Evolutionary conservation across 148 eudicot species (phyloP).

Genomic region (Rhododendron kiyosumense): DNA sequence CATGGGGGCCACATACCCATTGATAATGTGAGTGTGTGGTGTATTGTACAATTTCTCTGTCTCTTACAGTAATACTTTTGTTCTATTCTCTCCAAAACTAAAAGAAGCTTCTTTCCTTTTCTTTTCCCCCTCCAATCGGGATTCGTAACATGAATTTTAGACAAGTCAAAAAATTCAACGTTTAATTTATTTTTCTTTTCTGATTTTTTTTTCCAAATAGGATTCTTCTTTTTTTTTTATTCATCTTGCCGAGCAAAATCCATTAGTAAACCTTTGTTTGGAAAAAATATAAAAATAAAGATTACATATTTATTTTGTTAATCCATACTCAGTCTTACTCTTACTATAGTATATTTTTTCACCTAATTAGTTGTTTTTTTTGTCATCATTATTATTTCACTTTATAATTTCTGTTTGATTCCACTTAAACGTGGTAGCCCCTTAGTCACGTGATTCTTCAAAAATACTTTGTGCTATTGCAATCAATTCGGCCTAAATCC

Average conservation of each 20-base stretch:
- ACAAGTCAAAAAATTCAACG: neutral
- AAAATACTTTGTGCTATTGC: too few species aligned
- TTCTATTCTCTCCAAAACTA: too few species aligned
- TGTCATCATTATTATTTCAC: neutral
- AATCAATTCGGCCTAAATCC: too few species aligned
- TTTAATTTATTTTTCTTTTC: neutral
- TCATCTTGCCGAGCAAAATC: neutral
- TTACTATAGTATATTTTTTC: neutral
- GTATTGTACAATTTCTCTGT: neutral
- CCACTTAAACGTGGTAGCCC: neutral
- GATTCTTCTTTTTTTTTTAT: neutral
- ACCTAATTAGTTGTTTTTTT: too few species aligned
- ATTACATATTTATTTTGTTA: too few species aligned
- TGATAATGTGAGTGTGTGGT: neutral
- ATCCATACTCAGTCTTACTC: neutral
- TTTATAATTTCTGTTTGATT: too few species aligned
- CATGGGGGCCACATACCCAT: neutral
- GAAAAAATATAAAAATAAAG: neutral
- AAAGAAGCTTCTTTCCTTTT: neutral
- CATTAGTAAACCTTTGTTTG: neutral
- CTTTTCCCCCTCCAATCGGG: too few species aligned
- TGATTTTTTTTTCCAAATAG: neutral
- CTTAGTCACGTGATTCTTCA: too few species aligned
- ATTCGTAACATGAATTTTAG: neutral
- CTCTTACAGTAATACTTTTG: too few species aligned